Percentiles rank a stretch among this genome's conserved stretches.
phyloP scores from a whole-genome alignment of 441 rosid species.

The Euphorbia schlechtendalii region DNA sequence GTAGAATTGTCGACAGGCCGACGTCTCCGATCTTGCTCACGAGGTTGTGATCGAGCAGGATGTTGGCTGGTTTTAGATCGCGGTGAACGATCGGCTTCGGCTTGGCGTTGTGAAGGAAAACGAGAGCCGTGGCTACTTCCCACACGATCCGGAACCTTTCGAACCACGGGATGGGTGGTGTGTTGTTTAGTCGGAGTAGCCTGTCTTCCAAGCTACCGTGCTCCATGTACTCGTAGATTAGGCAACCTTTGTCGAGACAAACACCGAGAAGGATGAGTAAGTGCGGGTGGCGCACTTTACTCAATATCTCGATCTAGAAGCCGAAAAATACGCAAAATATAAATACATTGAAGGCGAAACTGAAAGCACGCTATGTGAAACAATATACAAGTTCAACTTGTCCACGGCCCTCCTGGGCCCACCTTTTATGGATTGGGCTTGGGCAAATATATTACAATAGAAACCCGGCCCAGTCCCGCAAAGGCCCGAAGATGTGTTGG shows the following conservation, averaged over 20 bases:
- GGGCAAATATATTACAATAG: too few relatives aligned
- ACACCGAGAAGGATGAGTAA: constrained; percentile 91
- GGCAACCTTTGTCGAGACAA: constrained; percentile 63
- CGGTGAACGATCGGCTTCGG: constrained; percentile 82
- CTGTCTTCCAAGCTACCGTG: constrained; percentile 83
- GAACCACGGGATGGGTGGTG: constrained; percentile 78
- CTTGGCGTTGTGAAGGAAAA: constrained; percentile 70
- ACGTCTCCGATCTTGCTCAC: constrained; percentile 92
- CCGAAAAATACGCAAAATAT: constrained; percentile 3
- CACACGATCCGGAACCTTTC: constrained; percentile 72
- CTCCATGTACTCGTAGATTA: constrained; percentile 84
- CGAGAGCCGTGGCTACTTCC: constrained; percentile 86
- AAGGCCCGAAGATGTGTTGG: too few relatives aligned
- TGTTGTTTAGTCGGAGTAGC: constrained; percentile 37
- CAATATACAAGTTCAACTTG: background rate
- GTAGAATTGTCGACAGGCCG: constrained; percentile 68
- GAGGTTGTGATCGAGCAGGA: constrained; percentile 72
- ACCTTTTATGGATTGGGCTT: too few relatives aligned
- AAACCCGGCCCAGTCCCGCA: too few relatives aligned
- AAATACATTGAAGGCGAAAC: background rate
- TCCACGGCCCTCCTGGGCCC: too few relatives aligned
- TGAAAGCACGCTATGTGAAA: background rate
- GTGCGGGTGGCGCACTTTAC: constrained; percentile 82
- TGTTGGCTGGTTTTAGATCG: constrained; percentile 88
- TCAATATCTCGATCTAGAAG: constrained; percentile 72